Evolutionary conservation across 2,329 filamentous ascomycete species (phyloP).

Genomic region (Aspergillus caelatus): DNA sequence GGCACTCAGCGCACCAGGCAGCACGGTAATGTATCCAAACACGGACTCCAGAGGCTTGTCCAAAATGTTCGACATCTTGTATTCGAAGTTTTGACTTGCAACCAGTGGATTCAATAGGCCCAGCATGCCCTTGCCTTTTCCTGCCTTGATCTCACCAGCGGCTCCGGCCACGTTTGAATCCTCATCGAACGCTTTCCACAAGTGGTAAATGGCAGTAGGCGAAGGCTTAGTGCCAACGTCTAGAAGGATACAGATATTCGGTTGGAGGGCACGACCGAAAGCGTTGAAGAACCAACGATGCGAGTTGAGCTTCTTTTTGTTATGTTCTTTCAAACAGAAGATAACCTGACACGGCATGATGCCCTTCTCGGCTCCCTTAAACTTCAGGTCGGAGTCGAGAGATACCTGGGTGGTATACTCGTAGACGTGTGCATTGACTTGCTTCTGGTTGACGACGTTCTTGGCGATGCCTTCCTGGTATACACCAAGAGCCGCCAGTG

Average conservation of each 20-base stretch:
- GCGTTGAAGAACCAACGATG: conserved; percentile 99
- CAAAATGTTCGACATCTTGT: conserved; percentile 99
- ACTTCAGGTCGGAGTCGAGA: conserved; percentile 91
- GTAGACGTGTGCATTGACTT: conserved; percentile 95
- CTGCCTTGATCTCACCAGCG: conserved; percentile 96
- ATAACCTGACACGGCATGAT: conserved; percentile 98
- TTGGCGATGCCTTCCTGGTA: conserved; percentile 99
- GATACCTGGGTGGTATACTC: conserved; percentile 99
- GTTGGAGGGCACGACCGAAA: conserved; percentile 87
- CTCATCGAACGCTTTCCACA: conserved; percentile 98
- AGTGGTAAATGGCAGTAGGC: conserved; percentile 86
- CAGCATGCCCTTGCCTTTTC: conserved; percentile 81
- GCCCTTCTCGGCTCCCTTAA: conserved; percentile 98
- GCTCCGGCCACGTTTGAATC: conserved; percentile 97
- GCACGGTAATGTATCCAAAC: conserved; percentile 96
- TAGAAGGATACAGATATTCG: conserved; percentile 94
- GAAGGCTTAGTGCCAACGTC: conserved; percentile 95
- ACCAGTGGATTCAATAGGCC: conserved; percentile 92
- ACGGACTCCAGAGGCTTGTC: conserved; percentile 97
- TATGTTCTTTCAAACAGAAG: conserved; percentile 97
- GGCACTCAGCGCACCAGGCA: conserved; percentile 91
- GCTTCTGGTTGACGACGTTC: conserved; percentile 94
- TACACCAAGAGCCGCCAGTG: conserved; percentile 92
- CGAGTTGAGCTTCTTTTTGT: conserved; percentile 96
- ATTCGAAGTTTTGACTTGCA: conserved; percentile 98